Evolutionary conservation across 129 eudicot genomes (phyloP), one percentile per base, ranked within the genome.

Genomic region (Gnaphalium uliginosum): DNA sequence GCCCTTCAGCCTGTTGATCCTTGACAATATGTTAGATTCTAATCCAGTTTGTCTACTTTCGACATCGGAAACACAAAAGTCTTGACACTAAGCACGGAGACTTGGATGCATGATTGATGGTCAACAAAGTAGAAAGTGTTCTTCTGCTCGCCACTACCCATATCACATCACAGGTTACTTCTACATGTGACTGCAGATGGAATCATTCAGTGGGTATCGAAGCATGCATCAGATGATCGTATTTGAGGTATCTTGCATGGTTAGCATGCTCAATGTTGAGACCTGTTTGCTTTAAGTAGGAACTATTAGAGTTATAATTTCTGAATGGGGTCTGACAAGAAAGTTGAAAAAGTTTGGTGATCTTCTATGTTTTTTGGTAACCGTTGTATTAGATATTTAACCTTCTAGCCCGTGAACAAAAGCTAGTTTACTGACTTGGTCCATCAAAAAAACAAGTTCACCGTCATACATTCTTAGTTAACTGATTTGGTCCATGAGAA

Each of bases 1-100:
- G 3, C 19, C 33, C 14, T 8, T 53, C n/a, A 41, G 32, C 10
- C 17, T 51, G 57, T 63, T 26, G 41, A 61, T 81, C 87, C 90
- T 88, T 86, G 78, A 88, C 66, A 8, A 25, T 32, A 21, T 71
- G 6, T 25, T 69, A 91, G 97, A 91, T 91, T 74, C 71, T 91
- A 27, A 63, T 78, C 66, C 97, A 91, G 72, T 91, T 91, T 66
- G 27, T 87, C 53, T 88, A 89, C 71, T 91, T 83, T 56, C 87
- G 81, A 68, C 61, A 68, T 66, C 83, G 67, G 68, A 56, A 78
- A 67, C 78, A 35, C 17, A 69, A 69, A 19, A 48, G 66, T 71
- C 73, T 37, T 56, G 89, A 82, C 62, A 60, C 23, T 9, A 82
- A 58, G 74, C 78, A 57, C n/a, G 75, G 48, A 51, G 80, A 75